Evolutionary conservation across 2,329 filamentous ascomycete species (phyloP), one percentile per base, ranked within the genome.

Genomic region (Colletotrichum sp.): DNA sequence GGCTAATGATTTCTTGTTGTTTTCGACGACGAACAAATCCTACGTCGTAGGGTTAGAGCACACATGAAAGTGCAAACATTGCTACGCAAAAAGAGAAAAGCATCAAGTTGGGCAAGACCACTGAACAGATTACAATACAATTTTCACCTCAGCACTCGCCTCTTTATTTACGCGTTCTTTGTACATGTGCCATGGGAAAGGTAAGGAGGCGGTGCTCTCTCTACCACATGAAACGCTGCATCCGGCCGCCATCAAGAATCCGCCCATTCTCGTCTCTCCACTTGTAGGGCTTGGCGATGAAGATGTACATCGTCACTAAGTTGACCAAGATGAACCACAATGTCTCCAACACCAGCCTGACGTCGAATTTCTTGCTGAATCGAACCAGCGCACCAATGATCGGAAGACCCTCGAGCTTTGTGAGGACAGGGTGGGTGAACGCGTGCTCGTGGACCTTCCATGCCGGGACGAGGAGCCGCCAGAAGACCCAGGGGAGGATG

Each of bases 401-500:
- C 24, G 77, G 67, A 52, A 68, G 70, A 68, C 28, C 30, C 39
- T 60, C 60, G 12, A 72, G 21, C 18, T 18, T 49, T 12, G 55
- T 8, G 8, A 76, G 34, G 13, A 10, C 34, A 3, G 72, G 59
- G 24, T 39, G 49, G 10, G 64, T 65, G 36, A 55, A 10, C 3
- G 32, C 28, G 49, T 72, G 67, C 28, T 77, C 72, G 62, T 79
- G 71, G 21, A 75, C 49, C 24, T 66, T 64, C 86, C 86, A 87
- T 68, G 88, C 84, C 1, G 95, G 95, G 1, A 98, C 86, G 80
- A 98, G 90, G 9, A 99, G 86, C 1, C 97, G 91, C 95, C 96
- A 99, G 80, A 98, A 93, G 10, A 98, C 91, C 95, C 96, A 99
- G 0, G 96, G 96, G 15, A 98, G 89, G 82, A 99, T 98, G 84